Base-by-base conservation (phyloP, 257 asterid species). In the Cynanchum wilfordii region DNA sequence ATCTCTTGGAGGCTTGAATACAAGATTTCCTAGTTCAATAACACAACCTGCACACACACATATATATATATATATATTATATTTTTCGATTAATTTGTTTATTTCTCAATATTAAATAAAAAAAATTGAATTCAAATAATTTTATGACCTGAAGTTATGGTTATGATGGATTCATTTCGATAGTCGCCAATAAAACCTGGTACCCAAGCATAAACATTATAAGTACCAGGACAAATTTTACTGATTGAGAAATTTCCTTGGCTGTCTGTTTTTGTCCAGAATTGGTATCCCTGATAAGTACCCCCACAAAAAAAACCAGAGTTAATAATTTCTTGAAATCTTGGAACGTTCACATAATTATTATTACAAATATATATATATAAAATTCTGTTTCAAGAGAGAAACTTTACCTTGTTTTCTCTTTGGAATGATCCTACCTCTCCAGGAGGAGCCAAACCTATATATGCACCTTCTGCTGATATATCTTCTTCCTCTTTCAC, bases 121-220 rank as follows among this genome's bases (percentile, higher is more conserved):
- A 13, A 15, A 17, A 0, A 3, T 1, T 9, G 1, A 50, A 58
- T 16, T 25, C 6, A 24, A 29, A 40, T n/a, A 50, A 16, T 19
- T 42, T 42, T 45, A 11, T 68, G 71, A 84, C 98, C 98, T 86
- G 93, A 72, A 52, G 93, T 73, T 45, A 93, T 83, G 63, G 80
- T 79, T 20, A 90, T 83, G 72, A 75, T 47, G 68, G 68, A 72
- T 67, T 84, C 91, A 51, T 80, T 79, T 77, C 75, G 72, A 70
- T 87, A 93, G 75, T 93, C 97, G 69, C 97, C 97, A 42, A 90
- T 80, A 70, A 89, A 90, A 20, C 95, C 96, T 0, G 94, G 96
- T 44, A 86, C 93, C 89, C 94, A 93, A 68, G 97, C 90, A 55
- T 82, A 86, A n/a, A 90, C 86, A 82, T 87, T 86, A 83, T 87